Conservation (phyloP, 2,329 filamentous ascomycete genomes). For the Sphaerulina vaccinii region DNA sequence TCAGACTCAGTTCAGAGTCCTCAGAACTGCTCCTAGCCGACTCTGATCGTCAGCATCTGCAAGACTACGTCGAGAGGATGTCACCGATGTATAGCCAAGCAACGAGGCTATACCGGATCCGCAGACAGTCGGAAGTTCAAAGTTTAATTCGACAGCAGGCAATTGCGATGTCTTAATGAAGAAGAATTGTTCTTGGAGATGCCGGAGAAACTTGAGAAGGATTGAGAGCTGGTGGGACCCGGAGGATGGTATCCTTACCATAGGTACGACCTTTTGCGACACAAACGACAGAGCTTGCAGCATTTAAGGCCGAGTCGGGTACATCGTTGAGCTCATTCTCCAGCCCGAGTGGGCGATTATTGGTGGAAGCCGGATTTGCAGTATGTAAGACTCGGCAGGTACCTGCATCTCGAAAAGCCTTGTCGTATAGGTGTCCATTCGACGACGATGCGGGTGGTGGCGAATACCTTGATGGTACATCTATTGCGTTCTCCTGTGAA, state of each 20-base stretch:
- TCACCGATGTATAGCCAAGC: not conserved
- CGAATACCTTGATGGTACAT: not conserved
- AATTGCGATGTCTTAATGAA: not conserved
- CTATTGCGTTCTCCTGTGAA: not conserved
- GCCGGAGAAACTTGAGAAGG: not conserved
- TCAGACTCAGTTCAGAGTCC: too few species aligned
- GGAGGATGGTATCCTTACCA: not conserved
- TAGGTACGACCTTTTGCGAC: not conserved
- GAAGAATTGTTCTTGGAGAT: not conserved
- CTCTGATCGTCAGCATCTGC: too few species aligned
- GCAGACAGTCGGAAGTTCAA: not conserved
- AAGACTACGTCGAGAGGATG: not conserved
- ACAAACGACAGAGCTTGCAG: not conserved
- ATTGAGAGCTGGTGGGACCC: not conserved
- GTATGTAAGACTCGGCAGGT: slow-evolving; percentile 2
- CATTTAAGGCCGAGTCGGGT: not conserved
- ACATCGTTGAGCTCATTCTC: not conserved
- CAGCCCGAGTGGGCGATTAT: not conserved
- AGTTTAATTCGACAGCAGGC: not conserved
- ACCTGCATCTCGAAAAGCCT: not conserved
- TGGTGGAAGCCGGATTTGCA: not conserved
- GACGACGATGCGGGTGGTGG: not conserved
- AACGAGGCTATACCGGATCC: too few species aligned
- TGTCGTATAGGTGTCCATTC: not conserved
- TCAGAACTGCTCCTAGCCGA: too few species aligned